Percentiles rank a stretch among this genome's conserved stretches.
These are phyloP conservation scores for Stipa capillata DNA, from an alignment of 176 grass and related monocot genomes.

Conservation along the genomic window DNA sequence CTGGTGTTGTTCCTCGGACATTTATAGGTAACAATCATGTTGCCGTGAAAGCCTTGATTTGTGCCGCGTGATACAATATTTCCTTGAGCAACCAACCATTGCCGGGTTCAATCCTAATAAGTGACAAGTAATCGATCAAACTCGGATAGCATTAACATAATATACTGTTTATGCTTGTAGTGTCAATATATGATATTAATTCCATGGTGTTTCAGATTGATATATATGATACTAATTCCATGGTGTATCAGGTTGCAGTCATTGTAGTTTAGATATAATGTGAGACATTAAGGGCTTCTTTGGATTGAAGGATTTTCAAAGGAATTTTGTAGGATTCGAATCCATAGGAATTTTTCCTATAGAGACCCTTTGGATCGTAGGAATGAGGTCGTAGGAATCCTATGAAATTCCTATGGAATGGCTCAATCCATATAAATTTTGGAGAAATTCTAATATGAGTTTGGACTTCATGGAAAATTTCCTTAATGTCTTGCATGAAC, in stretches of 20 bases:
- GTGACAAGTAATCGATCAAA: background rate
- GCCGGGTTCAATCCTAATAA: background rate
- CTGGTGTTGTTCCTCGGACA: slow-evolving; percentile 89
- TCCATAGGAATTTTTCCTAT: no score
- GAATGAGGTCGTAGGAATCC: no score
- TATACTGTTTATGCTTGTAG: background rate
- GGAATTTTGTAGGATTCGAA: no score
- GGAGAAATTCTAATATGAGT: no score
- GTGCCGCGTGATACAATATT: background rate
- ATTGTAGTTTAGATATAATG: background rate
- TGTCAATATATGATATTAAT: background rate
- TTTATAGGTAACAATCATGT: slow-evolving; percentile 63
- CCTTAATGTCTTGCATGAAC: no score
- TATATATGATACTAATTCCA: no score
- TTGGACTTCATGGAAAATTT: no score
- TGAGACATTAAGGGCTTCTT: no score
- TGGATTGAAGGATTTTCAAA: no score
- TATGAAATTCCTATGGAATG: no score
- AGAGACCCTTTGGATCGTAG: no score
- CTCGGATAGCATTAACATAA: background rate
- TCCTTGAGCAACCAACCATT: background rate
- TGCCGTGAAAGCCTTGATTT: slow-evolving; percentile 16
- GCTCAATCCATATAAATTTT: no score
- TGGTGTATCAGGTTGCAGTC: background rate
- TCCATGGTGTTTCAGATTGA: background rate